Base-by-base conservation (phyloP, 2,329 filamentous ascomycete species). In the Penicillium verrucosum region DNA sequence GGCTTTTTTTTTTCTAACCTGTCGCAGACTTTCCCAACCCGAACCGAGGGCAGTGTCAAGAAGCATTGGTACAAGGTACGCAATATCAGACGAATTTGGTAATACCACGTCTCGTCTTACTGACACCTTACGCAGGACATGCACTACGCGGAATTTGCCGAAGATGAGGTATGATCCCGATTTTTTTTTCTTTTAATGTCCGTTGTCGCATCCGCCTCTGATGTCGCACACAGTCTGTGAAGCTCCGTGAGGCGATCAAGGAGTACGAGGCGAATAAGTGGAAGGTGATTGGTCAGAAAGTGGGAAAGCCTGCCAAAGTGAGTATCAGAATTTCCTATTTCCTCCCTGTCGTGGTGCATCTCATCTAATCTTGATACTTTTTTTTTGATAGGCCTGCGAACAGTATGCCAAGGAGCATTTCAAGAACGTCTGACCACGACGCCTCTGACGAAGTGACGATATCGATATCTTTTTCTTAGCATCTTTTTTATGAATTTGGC, bases 241-340 rank as follows among this genome's bases (percentile, higher is more conserved):
- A 77, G 32, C 81, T 99, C 57, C 84, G 96, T 64, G 91, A 89
- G 63, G 94, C 94, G 30, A 99, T 99, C 78, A 97, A 96, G 77
- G 94, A 99, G 73, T 97, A 97, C 77, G 94, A 99, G 73, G 89
- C 91, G 71, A 97, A 95, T 75, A 97, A 97, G 74, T 99, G 94
- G 94, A 97, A 97, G 78, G 86, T 88, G 27, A 97, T 97, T 71
- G 94, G 94, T 36, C 88, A 90, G 74, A 97, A 97, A 77, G 91
- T 99, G 66, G 92, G 92, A 70, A 99, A 99, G 78, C 94, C 94
- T 47, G 94, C 94, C 66, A 99, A 99, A 86, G 89, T 91, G 42
- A 56, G 57, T 59, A 32, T 21, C 38, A 9, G 43, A 14, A 42
- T 9, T 41, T 38, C 47, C 12, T 51, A 42, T 9, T 41, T 38